Percentiles rank a stretch among this genome's conserved stretches.
phyloP scores from a whole-genome alignment of 108 stramenopile genomes.

The Mayamaea pseudoterrestris region DNA sequence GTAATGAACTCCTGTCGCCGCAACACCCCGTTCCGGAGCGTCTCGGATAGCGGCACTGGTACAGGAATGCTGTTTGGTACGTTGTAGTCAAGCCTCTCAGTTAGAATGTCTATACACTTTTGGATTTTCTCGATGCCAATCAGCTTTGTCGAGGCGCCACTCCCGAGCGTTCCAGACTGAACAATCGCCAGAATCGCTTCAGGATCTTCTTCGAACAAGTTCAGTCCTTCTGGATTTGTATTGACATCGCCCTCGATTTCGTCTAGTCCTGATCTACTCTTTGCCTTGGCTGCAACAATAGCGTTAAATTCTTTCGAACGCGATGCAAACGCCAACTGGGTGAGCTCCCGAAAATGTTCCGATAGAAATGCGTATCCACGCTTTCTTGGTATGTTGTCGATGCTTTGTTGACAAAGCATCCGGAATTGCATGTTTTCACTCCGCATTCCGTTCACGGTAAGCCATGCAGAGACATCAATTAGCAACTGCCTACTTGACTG shows the following conservation, averaged over 20 bases:
- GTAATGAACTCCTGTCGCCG: conserved; percentile 65
- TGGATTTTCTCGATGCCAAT: conserved; percentile 78
- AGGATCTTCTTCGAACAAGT: conserved; percentile 68
- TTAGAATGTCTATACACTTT: conserved; percentile 83
- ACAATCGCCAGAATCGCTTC: conserved; percentile 67
- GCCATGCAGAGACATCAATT: conserved; percentile 92
- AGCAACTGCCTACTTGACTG: conserved; percentile 31
- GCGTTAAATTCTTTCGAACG: conserved; percentile 72
- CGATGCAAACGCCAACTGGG: conserved; percentile 71
- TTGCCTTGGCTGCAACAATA: conserved; percentile 36
- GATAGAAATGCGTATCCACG: conserved; percentile 72
- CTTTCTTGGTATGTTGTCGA: conserved; percentile 92
- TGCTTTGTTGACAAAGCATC: conserved; percentile 90
- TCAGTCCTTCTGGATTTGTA: conserved; percentile 41
- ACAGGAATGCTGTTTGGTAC: conserved; percentile 91
- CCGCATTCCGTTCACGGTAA: conserved; percentile 96
- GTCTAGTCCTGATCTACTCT: conserved; percentile 9
- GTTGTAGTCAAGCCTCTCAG: conserved; percentile 91
- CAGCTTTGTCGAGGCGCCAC: conserved; percentile 29
- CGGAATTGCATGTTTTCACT: conserved; percentile 97
- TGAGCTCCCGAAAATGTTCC: conserved; percentile 64
- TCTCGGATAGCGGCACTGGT: conserved; percentile 80
- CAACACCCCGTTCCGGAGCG: conserved; percentile 64
- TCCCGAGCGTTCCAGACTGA: conserved; percentile 12
- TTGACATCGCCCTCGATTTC: conserved; percentile 44